phyloP scores from a whole-genome alignment of 1,139 yeast genomes.

The Arxiozyma telluris region DNA sequence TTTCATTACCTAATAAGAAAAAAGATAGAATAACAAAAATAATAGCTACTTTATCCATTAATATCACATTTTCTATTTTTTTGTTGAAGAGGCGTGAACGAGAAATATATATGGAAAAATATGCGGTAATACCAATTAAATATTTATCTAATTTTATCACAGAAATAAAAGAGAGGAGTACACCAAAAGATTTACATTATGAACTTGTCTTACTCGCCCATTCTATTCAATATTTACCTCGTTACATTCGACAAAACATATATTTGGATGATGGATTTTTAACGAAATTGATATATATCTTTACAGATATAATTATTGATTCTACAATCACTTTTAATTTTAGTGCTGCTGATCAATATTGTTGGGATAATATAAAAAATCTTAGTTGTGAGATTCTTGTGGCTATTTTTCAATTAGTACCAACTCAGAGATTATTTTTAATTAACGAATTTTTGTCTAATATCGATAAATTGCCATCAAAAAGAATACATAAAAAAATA shows the following conservation, averaged over 20 bases:
- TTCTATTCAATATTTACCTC: slow-evolving; percentile 17
- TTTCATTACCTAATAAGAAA: neutral
- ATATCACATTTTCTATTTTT: slow-evolving; percentile 37
- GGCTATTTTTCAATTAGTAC: slow-evolving; percentile 38
- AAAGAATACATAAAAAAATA: slow-evolving; percentile 29
- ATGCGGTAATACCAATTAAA: slow-evolving; percentile 36
- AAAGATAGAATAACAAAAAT: slow-evolving; percentile 3
- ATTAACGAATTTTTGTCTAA: slow-evolving; percentile 51
- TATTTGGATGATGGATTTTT: slow-evolving; percentile 26
- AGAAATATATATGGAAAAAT: slow-evolving; percentile 39
- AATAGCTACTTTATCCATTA: slow-evolving; percentile 35
- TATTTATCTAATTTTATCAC: slow-evolving; percentile 31
- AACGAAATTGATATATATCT: slow-evolving; percentile 22
- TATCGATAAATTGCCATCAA: slow-evolving; percentile 40
- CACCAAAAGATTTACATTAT: neutral
- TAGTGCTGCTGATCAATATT: slow-evolving; percentile 12
- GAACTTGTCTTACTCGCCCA: slow-evolving; percentile 12
- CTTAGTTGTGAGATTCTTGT: slow-evolving; percentile 35
- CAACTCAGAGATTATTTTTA: slow-evolving; percentile 50
- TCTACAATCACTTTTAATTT: slow-evolving; percentile 12
- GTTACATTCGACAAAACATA: slow-evolving; percentile 18
- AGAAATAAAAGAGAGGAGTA: neutral
- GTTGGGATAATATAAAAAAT: slow-evolving; percentile 25
- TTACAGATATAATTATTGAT: slow-evolving; percentile 26
- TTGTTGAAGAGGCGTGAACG: slow-evolving; percentile 37